A percentile compares a stretch with the other conserved stretches of the same genome.
phyloP scores from a whole-genome alignment of 345 rosid genomes.

The Toxicodendron radicans region DNA sequence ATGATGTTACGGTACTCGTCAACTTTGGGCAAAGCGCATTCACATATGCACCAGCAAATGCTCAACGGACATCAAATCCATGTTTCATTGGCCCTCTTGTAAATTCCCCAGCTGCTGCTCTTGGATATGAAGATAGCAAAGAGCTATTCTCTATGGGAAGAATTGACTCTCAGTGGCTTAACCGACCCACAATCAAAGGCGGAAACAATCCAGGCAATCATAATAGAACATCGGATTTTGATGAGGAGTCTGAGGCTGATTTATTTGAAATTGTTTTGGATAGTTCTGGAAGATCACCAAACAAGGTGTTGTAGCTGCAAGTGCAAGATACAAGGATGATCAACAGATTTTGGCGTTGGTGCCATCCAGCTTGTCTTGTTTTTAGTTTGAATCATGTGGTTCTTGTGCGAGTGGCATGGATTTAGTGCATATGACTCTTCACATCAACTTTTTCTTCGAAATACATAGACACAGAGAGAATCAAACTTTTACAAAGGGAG shows the following conservation, averaged over 20 bases:
- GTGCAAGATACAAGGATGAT: constrained; percentile 9
- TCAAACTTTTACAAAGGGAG: constrained; percentile 9
- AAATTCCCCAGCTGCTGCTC: constrained; percentile 47
- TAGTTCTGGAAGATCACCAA: constrained; percentile 44
- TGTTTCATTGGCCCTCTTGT: constrained; percentile 56
- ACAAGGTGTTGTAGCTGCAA: constrained; percentile 26
- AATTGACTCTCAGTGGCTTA: constrained; percentile 78
- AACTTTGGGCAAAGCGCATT: constrained; percentile 66
- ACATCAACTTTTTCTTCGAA: constrained; percentile 13
- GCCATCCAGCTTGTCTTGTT: constrained; percentile 16
- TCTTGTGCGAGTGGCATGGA: constrained; percentile 18
- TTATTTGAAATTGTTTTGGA: constrained; percentile 84
- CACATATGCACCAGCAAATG: constrained; percentile 51
- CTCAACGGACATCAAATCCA: constrained; percentile 58
- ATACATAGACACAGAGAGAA: constrained; percentile 12
- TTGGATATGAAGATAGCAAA: constrained; percentile 68
- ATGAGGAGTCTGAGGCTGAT: constrained; percentile 90
- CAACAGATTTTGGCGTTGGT: constrained; percentile 14
- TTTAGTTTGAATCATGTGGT: constrained; percentile 11
- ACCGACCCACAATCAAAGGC: constrained; percentile 40
- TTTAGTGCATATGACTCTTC: constrained; percentile 14
- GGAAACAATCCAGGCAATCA: constrained; percentile 32
- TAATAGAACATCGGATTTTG: constrained; percentile 43
- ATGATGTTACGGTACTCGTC: constrained; percentile 42
- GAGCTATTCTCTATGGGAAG: constrained; percentile 93